phyloP scores from a whole-genome alignment of 2,329 filamentous ascomycete genomes.

The Talaromyces pinophilus region DNA sequence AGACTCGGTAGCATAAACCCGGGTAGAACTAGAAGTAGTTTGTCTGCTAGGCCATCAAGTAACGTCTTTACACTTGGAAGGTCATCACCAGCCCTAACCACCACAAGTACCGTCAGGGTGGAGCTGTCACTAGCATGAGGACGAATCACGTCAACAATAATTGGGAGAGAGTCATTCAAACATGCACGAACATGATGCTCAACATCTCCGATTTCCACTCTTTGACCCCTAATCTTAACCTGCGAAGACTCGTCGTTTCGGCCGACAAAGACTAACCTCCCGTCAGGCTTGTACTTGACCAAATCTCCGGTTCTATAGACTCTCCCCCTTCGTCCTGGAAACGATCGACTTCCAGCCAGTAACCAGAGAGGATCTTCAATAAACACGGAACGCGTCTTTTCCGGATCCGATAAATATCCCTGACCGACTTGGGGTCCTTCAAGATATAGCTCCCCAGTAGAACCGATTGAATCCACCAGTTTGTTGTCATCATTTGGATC shows the following conservation, averaged over 20 bases:
- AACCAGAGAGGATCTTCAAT: slow-evolving; percentile 62
- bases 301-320: slow-evolving; percentile 84
- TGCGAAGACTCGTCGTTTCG: slow-evolving; percentile 21
- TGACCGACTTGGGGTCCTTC: slow-evolving; percentile 80
- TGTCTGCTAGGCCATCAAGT: neutral
- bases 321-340: slow-evolving; percentile 44
- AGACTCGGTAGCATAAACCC: slow-evolving; percentile 29
- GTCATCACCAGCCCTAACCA: neutral
- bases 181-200: slow-evolving; percentile 16
- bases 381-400: slow-evolving; percentile 72
- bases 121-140: neutral
- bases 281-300: slow-evolving; percentile 53
- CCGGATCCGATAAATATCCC: slow-evolving; percentile 75
- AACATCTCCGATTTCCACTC: slow-evolving; percentile 20
- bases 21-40: slow-evolving; percentile 24
- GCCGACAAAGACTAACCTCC: slow-evolving; percentile 17
- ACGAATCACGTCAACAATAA: slow-evolving; percentile 14
- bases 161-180: neutral
- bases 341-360: slow-evolving; percentile 36
- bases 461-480: slow-evolving; percentile 71
- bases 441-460: slow-evolving; percentile 79
- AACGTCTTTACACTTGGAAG: neutral
- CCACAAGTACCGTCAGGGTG: slow-evolving; percentile 4
- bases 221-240: slow-evolving; percentile 22
- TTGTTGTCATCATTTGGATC: slow-evolving; percentile 25